phyloP scores from a whole-genome alignment of 306 rosid genomes.

The Trichosanthes truncata region DNA sequence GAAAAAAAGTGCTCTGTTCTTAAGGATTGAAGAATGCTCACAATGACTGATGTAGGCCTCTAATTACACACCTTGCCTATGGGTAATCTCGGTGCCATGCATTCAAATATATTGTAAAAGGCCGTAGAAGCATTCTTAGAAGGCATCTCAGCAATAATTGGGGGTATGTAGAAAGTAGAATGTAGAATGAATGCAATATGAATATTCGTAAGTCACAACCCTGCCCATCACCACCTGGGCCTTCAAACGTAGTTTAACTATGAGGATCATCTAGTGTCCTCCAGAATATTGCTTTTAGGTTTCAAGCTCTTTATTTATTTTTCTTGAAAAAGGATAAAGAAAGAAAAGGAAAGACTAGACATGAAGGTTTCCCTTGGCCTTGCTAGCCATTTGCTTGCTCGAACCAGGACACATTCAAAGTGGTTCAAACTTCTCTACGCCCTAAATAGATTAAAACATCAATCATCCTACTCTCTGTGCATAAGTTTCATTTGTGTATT shows the following conservation, averaged over 20 bases:
- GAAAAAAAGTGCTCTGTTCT: not conserved
- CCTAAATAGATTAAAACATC: not conserved
- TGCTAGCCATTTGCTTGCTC: not conserved
- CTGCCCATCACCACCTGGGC: not conserved
- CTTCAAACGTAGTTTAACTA: not conserved
- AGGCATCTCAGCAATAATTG: not conserved
- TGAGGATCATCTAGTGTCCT: not conserved
- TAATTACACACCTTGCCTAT: not conserved
- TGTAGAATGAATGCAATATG: not conserved
- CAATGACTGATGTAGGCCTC: not conserved
- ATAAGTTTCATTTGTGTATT: not conserved
- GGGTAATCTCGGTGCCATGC: not conserved
- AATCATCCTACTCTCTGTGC: not conserved
- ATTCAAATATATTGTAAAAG: not conserved
- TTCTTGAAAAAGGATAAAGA: not conserved
- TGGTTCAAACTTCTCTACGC: not conserved
- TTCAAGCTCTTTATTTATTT: not conserved
- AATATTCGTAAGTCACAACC: not conserved
- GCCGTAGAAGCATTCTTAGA: not conserved
- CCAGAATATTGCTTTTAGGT: not conserved
- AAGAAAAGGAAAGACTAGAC: not conserved
- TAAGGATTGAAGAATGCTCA: not conserved
- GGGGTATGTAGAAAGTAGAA: not conserved
- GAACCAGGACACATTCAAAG: not conserved
- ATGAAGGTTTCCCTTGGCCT: not conserved